phyloP scores from a whole-genome alignment of 495 filamentous ascomycete species.

The Tuber aestivum region DNA sequence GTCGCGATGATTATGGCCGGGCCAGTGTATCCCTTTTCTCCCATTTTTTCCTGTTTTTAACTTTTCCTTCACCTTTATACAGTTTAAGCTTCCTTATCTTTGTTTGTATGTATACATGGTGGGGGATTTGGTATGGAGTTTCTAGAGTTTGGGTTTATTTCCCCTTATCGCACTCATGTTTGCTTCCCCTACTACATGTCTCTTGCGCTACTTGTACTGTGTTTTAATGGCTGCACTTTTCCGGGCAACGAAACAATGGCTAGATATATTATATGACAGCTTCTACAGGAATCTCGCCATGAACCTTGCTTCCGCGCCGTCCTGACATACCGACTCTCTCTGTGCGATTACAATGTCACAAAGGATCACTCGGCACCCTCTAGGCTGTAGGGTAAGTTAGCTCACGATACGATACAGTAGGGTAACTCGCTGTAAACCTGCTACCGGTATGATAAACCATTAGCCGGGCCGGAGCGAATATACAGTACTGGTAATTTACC shows the following conservation, averaged over 20 bases:
- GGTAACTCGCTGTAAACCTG: no score
- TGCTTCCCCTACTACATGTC: not conserved
- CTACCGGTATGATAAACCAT: no score
- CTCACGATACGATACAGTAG: no score
- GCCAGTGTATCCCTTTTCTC: not conserved
- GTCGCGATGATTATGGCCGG: not conserved
- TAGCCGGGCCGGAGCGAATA: no score
- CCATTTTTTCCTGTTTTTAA: not conserved
- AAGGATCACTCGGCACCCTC: not conserved
- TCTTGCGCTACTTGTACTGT: not conserved
- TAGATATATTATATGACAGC: not conserved
- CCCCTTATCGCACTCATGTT: not conserved
- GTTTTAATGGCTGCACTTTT: not conserved
- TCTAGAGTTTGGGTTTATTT: not conserved
- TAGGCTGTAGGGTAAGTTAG: not conserved
- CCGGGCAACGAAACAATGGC: not conserved
- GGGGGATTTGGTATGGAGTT: not conserved
- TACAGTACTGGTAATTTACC: no score
- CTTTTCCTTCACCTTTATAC: not conserved
- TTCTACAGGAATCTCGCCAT: not conserved
- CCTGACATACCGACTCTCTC: not conserved
- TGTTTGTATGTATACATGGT: not conserved
- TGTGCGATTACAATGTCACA: not conserved
- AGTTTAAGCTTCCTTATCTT: not conserved
- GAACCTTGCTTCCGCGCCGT: not conserved